A percentile compares a stretch with the other conserved stretches of the same genome.
Evolutionary conservation across 148 eudicot genomes (phyloP).

Genomic region (Chenopodium album): DNA sequence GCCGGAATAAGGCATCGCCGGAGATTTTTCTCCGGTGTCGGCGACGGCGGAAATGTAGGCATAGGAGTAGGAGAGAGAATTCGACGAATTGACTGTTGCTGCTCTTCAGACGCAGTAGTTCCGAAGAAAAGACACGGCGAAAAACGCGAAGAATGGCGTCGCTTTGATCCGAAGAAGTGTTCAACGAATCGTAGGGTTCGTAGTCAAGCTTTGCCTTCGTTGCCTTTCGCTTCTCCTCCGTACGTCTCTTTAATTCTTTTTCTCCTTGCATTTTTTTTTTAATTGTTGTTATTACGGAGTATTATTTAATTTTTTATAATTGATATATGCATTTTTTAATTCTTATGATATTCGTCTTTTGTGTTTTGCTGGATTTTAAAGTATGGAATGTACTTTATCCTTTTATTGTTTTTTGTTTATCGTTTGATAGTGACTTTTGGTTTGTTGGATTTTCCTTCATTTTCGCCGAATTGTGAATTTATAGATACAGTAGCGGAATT

Average conservation of each 20-base stretch:
- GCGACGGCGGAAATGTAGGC: constrained; percentile 5
- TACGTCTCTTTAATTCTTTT: constrained; percentile 17
- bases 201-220: constrained; percentile 53
- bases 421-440: constrained; percentile 3
- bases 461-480: neutral
- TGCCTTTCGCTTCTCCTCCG: constrained; percentile 63
- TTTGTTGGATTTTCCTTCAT: neutral
- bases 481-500: too few relatives aligned
- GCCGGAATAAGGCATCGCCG: neutral
- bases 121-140: constrained; percentile 35
- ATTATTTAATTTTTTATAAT: too few relatives aligned
- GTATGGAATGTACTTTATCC: neutral
- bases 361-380: neutral
- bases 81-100: constrained; percentile 19
- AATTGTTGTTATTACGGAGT: neutral
- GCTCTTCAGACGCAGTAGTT: constrained; percentile 33
- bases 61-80: constrained; percentile 21
- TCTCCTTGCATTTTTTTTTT: neutral
- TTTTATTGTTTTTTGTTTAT: neutral
- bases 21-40: constrained; percentile 5
- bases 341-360: neutral
- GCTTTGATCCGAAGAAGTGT: constrained; percentile 38
- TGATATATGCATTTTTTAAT: neutral
- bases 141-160: constrained; percentile 48
- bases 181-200: constrained; percentile 31